These are phyloP conservation scores for Pichia sp. DNA, from an alignment of 1,139 yeast genomes.

Conservation along the genomic window DNA sequence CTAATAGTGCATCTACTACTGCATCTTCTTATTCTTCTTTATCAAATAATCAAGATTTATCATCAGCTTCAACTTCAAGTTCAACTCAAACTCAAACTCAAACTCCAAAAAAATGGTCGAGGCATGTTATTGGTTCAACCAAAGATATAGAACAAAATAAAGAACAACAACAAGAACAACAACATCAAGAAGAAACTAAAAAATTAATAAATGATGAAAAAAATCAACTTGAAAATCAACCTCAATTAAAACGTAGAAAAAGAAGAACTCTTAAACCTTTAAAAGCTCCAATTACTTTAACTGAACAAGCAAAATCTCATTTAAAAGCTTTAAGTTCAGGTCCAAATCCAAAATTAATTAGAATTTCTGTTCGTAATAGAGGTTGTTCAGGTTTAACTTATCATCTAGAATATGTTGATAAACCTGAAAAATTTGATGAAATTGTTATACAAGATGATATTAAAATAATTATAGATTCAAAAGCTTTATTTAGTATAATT, in stretches of 20 bases:
- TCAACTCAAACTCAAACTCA: too few relatives aligned
- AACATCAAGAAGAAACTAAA: too few relatives aligned
- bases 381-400: constrained; percentile 96
- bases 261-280: constrained; percentile 74
- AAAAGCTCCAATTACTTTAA: constrained; percentile 79
- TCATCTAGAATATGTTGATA: constrained; percentile 80
- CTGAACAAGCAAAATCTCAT: constrained; percentile 70
- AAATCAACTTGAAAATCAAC: constrained; percentile 1
- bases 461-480: constrained; percentile 86
- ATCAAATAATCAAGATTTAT: neutral
- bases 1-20: too few relatives aligned
- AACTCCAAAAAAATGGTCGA: constrained; percentile 23
- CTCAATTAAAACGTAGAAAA: constrained; percentile 36
- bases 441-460: constrained; percentile 90
- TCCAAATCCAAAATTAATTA: constrained; percentile 82
- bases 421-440: constrained; percentile 93
- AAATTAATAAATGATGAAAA: too few relatives aligned
- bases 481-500: constrained; percentile 89
- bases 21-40: neutral
- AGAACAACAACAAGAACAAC: neutral
- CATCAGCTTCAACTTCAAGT: too few relatives aligned
- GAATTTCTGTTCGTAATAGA: constrained; percentile 91
- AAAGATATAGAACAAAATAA: neutral
- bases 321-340: constrained; percentile 59
- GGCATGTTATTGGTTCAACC: constrained; percentile 19